Conservation (phyloP, 352 stramenopile species). For the Thraustochytrium striatum region DNA sequence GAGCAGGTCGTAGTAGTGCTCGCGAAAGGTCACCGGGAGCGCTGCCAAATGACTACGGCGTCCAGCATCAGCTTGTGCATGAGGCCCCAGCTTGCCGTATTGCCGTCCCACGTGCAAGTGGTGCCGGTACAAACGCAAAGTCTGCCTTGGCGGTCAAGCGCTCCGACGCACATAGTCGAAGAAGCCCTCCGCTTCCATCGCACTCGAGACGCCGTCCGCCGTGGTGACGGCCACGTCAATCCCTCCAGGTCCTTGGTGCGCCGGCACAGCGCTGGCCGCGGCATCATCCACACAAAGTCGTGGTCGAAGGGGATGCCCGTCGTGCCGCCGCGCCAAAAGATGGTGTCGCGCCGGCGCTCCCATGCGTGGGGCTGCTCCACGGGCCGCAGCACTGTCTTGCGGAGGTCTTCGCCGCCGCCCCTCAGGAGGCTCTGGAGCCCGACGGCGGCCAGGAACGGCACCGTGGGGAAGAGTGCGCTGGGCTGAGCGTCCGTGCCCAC, state of each 20-base stretch:
- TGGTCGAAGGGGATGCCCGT: conserved; percentile 44
- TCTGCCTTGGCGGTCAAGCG: neutral
- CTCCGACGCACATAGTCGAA: neutral
- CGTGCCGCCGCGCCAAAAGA: conserved; percentile 39
- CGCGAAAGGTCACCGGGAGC: conserved; percentile 35
- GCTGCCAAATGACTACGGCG: conserved; percentile 32
- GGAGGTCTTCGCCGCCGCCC: too few relatives aligned
- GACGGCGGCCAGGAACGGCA: neutral
- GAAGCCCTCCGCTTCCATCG: neutral
- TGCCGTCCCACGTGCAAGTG: conserved; percentile 40
- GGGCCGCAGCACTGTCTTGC: neutral
- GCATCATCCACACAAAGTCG: conserved; percentile 47
- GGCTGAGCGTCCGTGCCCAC: conserved; percentile 43
- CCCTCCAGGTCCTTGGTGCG: neutral
- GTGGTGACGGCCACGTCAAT: neutral
- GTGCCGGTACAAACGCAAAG: too few relatives aligned
- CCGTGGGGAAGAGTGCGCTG: conserved; percentile 24
- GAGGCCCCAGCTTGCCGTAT: conserved; percentile 47
- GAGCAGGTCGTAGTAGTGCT: conserved; percentile 44
- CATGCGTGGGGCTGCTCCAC: neutral
- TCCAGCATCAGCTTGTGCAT: neutral
- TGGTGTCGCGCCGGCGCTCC: neutral
- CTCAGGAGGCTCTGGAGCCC: too few relatives aligned
- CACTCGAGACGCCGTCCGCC: neutral
- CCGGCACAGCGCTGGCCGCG: neutral